phyloP scores from a whole-genome alignment of 2,329 filamentous ascomycete genomes.

The Beauveria medogensis region DNA sequence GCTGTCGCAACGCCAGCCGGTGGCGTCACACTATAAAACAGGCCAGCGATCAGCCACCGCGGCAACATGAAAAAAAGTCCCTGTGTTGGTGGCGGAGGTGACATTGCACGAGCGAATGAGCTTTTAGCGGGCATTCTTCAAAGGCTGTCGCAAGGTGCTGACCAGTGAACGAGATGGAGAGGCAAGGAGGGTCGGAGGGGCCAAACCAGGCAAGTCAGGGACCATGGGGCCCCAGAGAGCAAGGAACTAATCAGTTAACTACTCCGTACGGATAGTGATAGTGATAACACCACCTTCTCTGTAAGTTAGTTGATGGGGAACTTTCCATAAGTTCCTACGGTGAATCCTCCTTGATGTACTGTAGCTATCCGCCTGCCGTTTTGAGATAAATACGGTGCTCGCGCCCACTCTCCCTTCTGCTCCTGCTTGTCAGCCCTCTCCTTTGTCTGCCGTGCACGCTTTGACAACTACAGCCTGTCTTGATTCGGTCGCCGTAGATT shows the following conservation, averaged over 20 bases:
- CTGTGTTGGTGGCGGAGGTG: too few species aligned
- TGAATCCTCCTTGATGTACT: neutral
- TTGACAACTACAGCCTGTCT: neutral
- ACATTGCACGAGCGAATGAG: too few species aligned
- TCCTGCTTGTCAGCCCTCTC: neutral
- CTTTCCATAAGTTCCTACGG: neutral
- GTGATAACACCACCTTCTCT: neutral
- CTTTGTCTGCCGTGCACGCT: neutral
- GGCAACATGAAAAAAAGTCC: too few species aligned
- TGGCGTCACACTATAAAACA: neutral
- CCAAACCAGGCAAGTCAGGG: neutral
- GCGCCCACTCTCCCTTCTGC: neutral
- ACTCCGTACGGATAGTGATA: neutral
- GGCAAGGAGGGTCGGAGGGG: neutral
- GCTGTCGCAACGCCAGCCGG: neutral
- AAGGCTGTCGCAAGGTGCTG: too few species aligned
- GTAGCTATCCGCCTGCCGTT: neutral
- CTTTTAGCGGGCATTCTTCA: too few species aligned
- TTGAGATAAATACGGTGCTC: neutral
- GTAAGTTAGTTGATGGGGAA: neutral
- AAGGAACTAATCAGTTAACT: neutral
- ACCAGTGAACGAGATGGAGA: neutral
- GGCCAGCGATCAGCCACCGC: neutral
- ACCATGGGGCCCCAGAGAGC: neutral
- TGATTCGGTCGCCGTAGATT: neutral